These are phyloP conservation scores for Komagataella mondaviorum DNA, from an alignment of 805 yeast species.

Conservation along the genomic window DNA sequence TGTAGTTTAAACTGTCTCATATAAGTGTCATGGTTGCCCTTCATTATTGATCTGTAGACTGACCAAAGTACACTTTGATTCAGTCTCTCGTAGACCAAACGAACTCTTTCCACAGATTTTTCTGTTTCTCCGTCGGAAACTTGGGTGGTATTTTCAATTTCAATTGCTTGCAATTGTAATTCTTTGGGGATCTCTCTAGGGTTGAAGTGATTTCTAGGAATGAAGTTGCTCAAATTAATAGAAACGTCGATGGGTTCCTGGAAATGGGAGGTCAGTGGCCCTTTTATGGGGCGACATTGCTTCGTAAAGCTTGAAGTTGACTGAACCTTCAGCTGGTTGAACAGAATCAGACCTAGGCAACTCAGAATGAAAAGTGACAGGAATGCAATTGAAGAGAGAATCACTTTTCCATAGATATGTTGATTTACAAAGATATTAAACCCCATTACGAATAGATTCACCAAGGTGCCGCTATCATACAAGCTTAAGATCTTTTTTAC, in stretches of 20 bases:
- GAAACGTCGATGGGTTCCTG: background rate
- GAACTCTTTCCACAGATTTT: background rate
- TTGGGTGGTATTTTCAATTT: background rate
- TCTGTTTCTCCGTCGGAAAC: background rate
- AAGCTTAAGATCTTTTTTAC: no score
- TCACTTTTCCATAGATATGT: background rate
- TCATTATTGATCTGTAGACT: background rate
- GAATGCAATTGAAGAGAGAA: background rate
- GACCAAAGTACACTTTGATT: background rate
- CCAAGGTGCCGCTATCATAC: background rate
- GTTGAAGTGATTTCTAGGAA: background rate
- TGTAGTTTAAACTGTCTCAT: background rate
- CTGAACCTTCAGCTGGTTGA: background rate
- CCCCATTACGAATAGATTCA: background rate
- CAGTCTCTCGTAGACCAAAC: background rate
- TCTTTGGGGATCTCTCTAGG: background rate
- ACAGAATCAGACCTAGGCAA: background rate
- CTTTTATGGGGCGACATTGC: background rate
- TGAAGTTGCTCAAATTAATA: background rate
- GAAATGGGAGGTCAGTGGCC: background rate
- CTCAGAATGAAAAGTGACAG: background rate
- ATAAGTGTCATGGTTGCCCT: background rate
- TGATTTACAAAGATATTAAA: background rate
- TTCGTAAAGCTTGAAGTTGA: background rate
- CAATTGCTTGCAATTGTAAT: background rate